phyloP scores from a whole-genome alignment of 78 protist species.

The Creolimax fragrantissima region DNA sequence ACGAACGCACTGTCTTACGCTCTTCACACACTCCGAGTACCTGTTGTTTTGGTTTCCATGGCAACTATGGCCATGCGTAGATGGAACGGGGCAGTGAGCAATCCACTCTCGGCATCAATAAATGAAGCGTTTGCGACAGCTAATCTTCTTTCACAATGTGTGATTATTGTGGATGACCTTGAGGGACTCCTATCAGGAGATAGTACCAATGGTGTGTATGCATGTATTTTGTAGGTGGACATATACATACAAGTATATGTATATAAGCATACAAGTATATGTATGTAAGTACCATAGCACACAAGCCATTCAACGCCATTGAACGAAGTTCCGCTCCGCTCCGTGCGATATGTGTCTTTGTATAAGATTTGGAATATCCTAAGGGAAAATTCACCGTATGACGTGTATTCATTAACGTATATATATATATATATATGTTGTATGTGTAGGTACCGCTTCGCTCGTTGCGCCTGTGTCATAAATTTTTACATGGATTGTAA shows the following conservation, averaged over 20 bases:
- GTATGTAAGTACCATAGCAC: background rate
- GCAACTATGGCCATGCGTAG: background rate
- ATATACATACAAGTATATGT: background rate
- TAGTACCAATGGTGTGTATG: background rate
- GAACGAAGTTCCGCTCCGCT: too few relatives aligned
- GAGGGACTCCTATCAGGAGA: background rate
- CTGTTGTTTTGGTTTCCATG: background rate
- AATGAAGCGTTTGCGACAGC: background rate
- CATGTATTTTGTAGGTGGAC: background rate
- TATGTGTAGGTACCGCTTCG: too few relatives aligned
- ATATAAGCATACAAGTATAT: background rate
- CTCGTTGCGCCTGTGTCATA: too few relatives aligned
- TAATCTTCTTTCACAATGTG: background rate
- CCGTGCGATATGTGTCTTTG: too few relatives aligned
- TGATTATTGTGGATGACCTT: background rate
- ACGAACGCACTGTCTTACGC: background rate
- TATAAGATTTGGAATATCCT: too few relatives aligned
- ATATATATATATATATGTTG: background rate
- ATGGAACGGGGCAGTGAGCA: background rate
- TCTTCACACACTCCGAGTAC: background rate
- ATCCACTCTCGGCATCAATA: background rate
- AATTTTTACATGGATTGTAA: too few relatives aligned
- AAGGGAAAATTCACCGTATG: too few relatives aligned
- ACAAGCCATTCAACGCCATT: too few relatives aligned
- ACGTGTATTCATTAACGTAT: background rate